Evolutionary conservation across 495 filamentous ascomycete genomes (phyloP).

Genomic region (Penicillium argentinense): DNA sequence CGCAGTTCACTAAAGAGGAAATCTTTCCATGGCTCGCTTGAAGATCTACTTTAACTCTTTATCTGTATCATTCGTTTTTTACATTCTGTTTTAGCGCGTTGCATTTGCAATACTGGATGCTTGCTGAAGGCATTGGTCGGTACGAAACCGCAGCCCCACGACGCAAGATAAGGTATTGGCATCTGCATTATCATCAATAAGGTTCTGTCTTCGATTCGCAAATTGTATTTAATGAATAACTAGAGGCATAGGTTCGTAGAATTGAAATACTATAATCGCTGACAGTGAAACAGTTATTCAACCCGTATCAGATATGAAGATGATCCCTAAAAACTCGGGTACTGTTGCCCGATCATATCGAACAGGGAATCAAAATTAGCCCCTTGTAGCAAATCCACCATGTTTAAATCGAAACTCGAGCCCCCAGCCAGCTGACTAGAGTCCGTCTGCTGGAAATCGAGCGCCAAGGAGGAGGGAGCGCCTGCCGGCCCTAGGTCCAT

Average conservation of each 20-base stretch:
- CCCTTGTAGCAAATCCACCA: conserved; percentile 40
- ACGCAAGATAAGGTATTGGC: not conserved
- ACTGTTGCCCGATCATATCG: conserved; percentile 41
- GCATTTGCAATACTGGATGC: too few species aligned
- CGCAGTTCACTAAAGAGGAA: too few species aligned
- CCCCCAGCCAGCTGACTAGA: conserved; percentile 12
- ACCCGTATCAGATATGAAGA: too few species aligned
- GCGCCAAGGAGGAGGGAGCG: conserved; percentile 3
- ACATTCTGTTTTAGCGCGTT: too few species aligned
- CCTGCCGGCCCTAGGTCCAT: not conserved
- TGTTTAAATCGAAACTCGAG: conserved; percentile 38
- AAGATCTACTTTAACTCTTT: not conserved
- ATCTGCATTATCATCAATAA: not conserved
- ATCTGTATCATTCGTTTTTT: not conserved
- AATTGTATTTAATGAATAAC: not conserved
- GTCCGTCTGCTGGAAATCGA: conserved; percentile 14
- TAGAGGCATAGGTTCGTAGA: not conserved
- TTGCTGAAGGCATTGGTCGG: conserved; percentile 1
- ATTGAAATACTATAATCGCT: not conserved
- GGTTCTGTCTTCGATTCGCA: not conserved
- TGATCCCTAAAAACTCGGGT: conserved; percentile 36
- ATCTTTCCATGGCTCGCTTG: too few species aligned
- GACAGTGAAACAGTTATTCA: not conserved
- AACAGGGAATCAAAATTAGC: conserved; percentile 38
- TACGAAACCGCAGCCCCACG: not conserved